Evolutionary conservation across 2,329 filamentous ascomycete genomes (phyloP).

Genomic region (Nectriaceae sp.): DNA sequence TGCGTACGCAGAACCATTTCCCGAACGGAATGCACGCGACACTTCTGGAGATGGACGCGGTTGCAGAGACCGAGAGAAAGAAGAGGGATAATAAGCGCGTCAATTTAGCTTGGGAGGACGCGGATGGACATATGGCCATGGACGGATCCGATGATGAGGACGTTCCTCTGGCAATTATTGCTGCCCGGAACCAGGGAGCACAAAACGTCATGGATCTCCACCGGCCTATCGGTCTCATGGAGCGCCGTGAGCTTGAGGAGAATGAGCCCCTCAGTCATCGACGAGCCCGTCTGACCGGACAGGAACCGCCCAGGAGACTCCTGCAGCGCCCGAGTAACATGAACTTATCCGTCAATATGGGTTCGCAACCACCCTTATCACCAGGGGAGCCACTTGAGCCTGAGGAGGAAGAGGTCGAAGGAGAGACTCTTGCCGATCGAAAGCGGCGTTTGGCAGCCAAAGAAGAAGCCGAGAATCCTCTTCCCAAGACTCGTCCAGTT

Average conservation of each 20-base stretch:
- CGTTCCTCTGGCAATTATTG: slow-evolving; percentile 81
- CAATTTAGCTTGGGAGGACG: slow-evolving; percentile 88
- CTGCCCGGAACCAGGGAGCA: slow-evolving; percentile 57
- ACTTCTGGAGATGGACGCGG: slow-evolving; percentile 84
- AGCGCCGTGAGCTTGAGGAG: slow-evolving; percentile 83
- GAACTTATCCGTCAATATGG: slow-evolving; percentile 37
- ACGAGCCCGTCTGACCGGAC: slow-evolving; percentile 72
- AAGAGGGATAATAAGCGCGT: slow-evolving; percentile 74
- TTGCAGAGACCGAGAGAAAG: slow-evolving; percentile 80
- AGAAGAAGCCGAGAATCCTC: slow-evolving; percentile 45
- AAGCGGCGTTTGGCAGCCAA: slow-evolving; percentile 64
- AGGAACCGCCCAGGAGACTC: slow-evolving; percentile 46
- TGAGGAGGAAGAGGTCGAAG: slow-evolving; percentile 56
- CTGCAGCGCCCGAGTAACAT: slow-evolving; percentile 48
- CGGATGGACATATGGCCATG: slow-evolving; percentile 45
- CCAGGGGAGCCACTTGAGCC: slow-evolving; percentile 25
- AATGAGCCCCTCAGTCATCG: slow-evolving; percentile 84
- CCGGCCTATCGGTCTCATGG: slow-evolving; percentile 73
- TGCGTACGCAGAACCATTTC: slow-evolving; percentile 66
- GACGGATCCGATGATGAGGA: slow-evolving; percentile 72
- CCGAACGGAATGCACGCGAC: slow-evolving; percentile 89
- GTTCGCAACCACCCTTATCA: slow-evolving; percentile 17
- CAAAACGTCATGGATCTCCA: slow-evolving; percentile 57
- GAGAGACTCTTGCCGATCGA: slow-evolving; percentile 67
- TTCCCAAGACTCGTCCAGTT: slow-evolving; percentile 59